Conservation (phyloP, 129 eudicot species). For the Flaveria ramosissima region DNA sequence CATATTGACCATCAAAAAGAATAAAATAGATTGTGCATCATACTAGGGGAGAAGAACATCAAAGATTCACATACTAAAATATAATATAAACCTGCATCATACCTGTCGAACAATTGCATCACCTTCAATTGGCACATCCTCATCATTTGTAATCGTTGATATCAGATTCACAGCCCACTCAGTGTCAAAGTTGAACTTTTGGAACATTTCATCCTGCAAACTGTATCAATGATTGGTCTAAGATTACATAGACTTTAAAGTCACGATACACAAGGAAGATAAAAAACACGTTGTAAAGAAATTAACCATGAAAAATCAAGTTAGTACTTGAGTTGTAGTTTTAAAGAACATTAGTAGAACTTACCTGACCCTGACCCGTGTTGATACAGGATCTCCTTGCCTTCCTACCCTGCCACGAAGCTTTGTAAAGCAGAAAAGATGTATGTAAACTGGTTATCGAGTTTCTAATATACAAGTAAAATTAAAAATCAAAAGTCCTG, state of each 20-base stretch:
- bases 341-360: neutral
- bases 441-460: neutral
- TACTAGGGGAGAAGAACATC: neutral
- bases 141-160: constrained; percentile 73
- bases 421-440: constrained; percentile 33
- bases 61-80: constrained; percentile 3
- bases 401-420: constrained; percentile 99
- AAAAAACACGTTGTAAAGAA: neutral
- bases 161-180: constrained; percentile 95
- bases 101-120: constrained; percentile 82
- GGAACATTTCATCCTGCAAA: constrained; percentile 99
- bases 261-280: constrained; percentile 3
- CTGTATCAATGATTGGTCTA: constrained; percentile 44
- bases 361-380: constrained; percentile 98
- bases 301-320: constrained; percentile 13
- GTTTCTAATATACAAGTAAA: constrained; percentile 12
- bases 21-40: neutral
- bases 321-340: constrained; percentile 15
- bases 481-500: constrained; percentile 17
- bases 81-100: neutral
- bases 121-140: constrained; percentile 89
- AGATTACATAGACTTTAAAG: constrained; percentile 3
- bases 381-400: constrained; percentile 99
- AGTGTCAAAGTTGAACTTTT: constrained; percentile 91
- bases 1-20: too few relatives aligned